phyloP scores from a whole-genome alignment of 257 asterid genomes.

The Penstemon barbatus region DNA sequence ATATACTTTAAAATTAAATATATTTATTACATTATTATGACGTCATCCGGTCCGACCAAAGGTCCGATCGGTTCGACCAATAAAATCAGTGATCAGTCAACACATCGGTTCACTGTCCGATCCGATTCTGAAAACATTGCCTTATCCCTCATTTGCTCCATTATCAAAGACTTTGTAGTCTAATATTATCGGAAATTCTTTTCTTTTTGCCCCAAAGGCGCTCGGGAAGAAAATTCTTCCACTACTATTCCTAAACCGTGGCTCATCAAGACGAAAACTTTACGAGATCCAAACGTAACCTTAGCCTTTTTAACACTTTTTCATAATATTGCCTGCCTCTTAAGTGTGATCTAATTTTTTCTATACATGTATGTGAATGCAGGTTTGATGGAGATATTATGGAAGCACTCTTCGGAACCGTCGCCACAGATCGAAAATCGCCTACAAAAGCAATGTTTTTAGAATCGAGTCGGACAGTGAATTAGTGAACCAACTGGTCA shows the following conservation, averaged over 20 bases:
- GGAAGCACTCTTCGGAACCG: slow-evolving; percentile 95
- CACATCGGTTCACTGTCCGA: no score
- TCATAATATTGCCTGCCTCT: not conserved
- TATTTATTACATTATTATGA: no score
- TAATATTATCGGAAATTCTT: slow-evolving; percentile 44
- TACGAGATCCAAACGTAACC: slow-evolving; percentile 49
- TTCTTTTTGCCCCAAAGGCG: slow-evolving; percentile 41
- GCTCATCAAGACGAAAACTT: slow-evolving; percentile 35
- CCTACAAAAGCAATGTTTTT: slow-evolving; percentile 57
- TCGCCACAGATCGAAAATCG: slow-evolving; percentile 70
- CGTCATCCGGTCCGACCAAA: no score
- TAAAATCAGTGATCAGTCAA: no score
- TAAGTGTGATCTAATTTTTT: not conserved
- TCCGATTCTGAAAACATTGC: no score
- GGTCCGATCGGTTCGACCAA: no score
- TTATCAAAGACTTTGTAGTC: no score
- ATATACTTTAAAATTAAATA: no score
- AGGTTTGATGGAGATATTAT: slow-evolving; percentile 92
- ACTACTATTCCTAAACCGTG: not conserved
- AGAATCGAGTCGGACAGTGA: no score
- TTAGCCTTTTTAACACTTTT: slow-evolving; percentile 26
- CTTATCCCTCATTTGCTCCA: no score
- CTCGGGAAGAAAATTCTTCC: slow-evolving; percentile 22
- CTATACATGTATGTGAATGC: not conserved
- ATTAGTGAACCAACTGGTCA: no score